A percentile compares a stretch with the other conserved stretches of the same genome.
phyloP scores from a whole-genome alignment of 2,329 filamentous ascomycete genomes.

The Magnaporthiopsis incrustans region DNA sequence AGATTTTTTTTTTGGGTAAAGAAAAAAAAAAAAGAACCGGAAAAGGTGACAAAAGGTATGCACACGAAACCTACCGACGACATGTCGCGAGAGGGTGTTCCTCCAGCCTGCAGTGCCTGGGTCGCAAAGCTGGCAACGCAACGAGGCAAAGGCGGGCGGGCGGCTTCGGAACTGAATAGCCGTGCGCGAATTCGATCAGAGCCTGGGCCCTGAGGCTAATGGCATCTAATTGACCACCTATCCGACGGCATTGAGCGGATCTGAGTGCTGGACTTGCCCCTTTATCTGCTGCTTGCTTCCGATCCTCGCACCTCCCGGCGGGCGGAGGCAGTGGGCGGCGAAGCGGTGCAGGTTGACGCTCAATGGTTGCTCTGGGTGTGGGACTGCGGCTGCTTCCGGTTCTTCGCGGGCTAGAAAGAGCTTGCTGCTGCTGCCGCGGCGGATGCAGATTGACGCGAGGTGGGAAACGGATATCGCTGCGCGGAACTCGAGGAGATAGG shows the following conservation, averaged over 20 bases:
- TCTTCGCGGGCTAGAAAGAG: neutral
- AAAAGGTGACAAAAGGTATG: neutral
- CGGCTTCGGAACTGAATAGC: neutral
- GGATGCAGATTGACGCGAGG: neutral
- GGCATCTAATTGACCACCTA: slow-evolving; percentile 2
- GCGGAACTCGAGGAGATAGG: neutral
- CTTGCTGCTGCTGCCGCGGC: no score
- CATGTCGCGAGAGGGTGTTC: neutral
- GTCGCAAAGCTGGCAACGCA: neutral
- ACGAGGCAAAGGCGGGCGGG: neutral
- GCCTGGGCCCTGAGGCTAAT: neutral
- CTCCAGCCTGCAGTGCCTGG: neutral
- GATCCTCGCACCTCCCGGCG: no score
- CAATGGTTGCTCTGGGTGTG: neutral
- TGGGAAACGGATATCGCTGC: neutral
- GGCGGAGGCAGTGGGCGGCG: neutral
- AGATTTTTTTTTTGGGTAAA: neutral
- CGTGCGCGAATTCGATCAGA: neutral
- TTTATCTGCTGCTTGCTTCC: neutral
- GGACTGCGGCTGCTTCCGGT: neutral
- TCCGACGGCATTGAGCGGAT: neutral
- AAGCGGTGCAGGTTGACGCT: neutral
- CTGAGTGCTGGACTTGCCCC: neutral
- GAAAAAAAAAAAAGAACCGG: neutral
- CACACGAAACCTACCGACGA: slow-evolving; percentile 6